phyloP scores from a whole-genome alignment of 805 yeast genomes.

The Candida quercuum region DNA sequence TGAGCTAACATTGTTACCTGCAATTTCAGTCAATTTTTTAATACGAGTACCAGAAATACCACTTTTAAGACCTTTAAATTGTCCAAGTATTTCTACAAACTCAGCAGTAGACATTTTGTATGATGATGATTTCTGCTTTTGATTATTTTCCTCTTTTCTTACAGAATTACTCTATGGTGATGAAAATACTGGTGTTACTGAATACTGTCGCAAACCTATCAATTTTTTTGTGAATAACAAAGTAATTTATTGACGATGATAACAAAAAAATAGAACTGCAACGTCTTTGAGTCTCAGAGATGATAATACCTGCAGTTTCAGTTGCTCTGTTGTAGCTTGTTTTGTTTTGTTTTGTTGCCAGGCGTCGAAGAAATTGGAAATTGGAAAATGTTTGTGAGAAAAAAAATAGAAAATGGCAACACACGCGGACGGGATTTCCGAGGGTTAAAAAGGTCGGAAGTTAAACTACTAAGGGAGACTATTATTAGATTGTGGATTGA shows the following conservation, averaged over 20 bases:
- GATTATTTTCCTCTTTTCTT: neutral
- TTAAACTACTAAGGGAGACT: too few species aligned
- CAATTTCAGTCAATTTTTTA: slow-evolving; percentile 74
- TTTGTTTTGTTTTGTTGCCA: neutral
- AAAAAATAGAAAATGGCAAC: too few species aligned
- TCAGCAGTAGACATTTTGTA: slow-evolving; percentile 24
- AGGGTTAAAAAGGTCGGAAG: too few species aligned
- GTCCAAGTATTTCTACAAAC: slow-evolving; percentile 36
- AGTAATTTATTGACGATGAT: neutral
- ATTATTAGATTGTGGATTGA: too few species aligned
- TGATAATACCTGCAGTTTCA: too few species aligned
- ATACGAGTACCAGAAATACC: slow-evolving; percentile 97
- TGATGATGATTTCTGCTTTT: neutral
- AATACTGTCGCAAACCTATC: neutral
- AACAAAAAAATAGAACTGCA: neutral
- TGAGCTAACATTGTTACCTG: slow-evolving; percentile 57
- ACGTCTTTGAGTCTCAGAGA: too few species aligned
- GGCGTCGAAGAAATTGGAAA: neutral
- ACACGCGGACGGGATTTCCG: too few species aligned
- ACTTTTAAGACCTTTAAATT: slow-evolving; percentile 53
- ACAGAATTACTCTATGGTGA: too few species aligned
- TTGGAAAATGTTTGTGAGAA: too few species aligned
- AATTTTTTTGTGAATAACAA: neutral
- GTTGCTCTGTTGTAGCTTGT: neutral
- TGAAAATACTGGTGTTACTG: too few species aligned